Evolutionary conservation across 2,329 filamentous ascomycete genomes (phyloP), one percentile per base, ranked within the genome.

Genomic region (Aspergillus arachidicola): DNA sequence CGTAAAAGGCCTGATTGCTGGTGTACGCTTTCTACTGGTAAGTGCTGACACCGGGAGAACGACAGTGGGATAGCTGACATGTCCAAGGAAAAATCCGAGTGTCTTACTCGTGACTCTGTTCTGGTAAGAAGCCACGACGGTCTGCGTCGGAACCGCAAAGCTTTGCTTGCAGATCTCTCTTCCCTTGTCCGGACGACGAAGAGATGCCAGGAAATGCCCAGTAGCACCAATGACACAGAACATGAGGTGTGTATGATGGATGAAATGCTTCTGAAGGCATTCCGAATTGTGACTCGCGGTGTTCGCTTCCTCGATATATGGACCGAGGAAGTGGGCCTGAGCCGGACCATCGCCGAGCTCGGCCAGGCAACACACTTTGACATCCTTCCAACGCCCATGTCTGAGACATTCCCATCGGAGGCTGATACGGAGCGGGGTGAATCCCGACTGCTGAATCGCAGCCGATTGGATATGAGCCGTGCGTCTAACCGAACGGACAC

Each of bases 191-290:
- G 96, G 78, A 91, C 91, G 1, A 92, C 92, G 21, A 97, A 97
- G 79, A 86, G 87, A 56, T 82, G 99, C 67, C 93, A 94, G 76
- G 92, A 94, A 71, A 84, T 87, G 66, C 88, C 92, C 62, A 84
- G 81, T 63, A 82, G 83, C 68, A 82, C 82, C 68, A 78, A 48
- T 11, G 71, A 76, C 0, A 66, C 73, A 16, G 75, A 80, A 32
- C 76, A 81, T 32, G 76, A 77, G 36, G 71, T 81, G 53, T 74
- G 72, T 21, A 87, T 94, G 62, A 87, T 97, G 62, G 94, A 98
- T 73, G 92, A 97, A 75, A 93, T 98, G 87, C 91, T 98, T 28
- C 81, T 96, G 59, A 95, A 94, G 76, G 94, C 94, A 0, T 98
- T 97, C 82, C 93, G 91, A 74, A 93, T 98, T 58, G 91, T 97